Conservation (phyloP, 139 green algal species). For the Tetraselmis chui region DNA sequence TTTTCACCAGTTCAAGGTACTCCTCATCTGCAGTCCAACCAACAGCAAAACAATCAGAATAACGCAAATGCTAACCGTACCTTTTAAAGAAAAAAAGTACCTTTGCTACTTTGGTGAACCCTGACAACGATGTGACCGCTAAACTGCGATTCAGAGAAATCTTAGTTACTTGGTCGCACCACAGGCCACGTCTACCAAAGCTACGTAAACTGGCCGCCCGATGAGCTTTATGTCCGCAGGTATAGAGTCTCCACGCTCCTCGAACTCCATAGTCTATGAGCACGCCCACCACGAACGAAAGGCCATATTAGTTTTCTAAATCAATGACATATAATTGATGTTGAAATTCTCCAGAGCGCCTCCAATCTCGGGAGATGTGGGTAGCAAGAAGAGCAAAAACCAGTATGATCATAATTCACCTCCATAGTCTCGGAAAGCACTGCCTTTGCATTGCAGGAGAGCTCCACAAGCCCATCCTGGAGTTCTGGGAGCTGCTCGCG, state of each 20-base stretch:
- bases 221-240: slow-evolving; percentile 6
- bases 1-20: no score
- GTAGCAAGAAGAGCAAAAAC: not conserved
- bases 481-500: slow-evolving; percentile 4
- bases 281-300: slow-evolving; percentile 10
- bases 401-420: no score
- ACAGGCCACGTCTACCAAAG: slow-evolving; percentile 45
- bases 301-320: no score
- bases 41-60: not conserved
- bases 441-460: no score
- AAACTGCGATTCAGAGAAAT: not conserved
- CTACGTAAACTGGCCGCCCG: slow-evolving; percentile 51
- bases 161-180: no score
- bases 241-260: not conserved
- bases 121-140: slow-evolving; percentile 2
- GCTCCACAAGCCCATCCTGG: slow-evolving; percentile 9
- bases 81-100: not conserved
- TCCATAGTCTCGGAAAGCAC: no score
- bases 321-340: no score
- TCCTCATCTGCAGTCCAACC: slow-evolving; percentile 25
- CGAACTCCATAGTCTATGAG: not conserved
- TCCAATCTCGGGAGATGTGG: not conserved
- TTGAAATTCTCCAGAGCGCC: no score
- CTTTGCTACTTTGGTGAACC: slow-evolving; percentile 28
- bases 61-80: not conserved